Base-by-base conservation (phyloP, 2,329 filamentous ascomycete genomes). In the Cladophialophora immunda region DNA sequence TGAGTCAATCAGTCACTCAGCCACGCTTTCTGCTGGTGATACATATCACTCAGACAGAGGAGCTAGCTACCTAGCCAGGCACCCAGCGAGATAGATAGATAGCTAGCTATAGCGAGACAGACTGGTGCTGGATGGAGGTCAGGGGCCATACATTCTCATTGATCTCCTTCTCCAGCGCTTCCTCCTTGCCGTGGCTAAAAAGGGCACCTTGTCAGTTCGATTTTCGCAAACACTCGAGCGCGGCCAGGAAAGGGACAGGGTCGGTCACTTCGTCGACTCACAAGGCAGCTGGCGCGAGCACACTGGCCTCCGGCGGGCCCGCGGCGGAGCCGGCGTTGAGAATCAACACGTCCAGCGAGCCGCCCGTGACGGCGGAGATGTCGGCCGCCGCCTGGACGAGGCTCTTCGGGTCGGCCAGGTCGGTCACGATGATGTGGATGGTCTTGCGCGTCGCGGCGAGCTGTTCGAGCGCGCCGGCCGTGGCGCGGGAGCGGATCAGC, bases 291-390 rank as follows among this genome's bases (percentile, higher is more conserved):
- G 67, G 67, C 53, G 65, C 41, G 34, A 69, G 57, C 52, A 22
- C 47, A 30, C 61, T 55, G 29, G 67, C 62, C 57, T 69, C 67
- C 55, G 65, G 64, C 15, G 54, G n/a, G n/a, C n/a, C n/a, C n/a
- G n/a, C 67, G 30, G 59, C 64, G 19, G 76, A 73, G 52, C 75
- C 78, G 34, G 77, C 78, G 62, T 80, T 82, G 58, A 79, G 76
- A 66, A 83, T 79, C 17, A 83, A 71, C 54, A 80, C 76, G 71
- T 83, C 81, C 22, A 82, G 74, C 27, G 68, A 75, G 32, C 78
- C 79, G 25, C 72, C 75, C 4, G 78, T 79, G 63, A 81, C 71
- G n/a, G 70, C 62, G 13, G 77, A 69, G 17, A 74, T 72, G 34
- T 73, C 68, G 1, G 72, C 69, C 19, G 78, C 78, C 17, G 78